Base-by-base conservation (phyloP, 768 basidiomycete species). In the Auriculariales sp. region DNA sequence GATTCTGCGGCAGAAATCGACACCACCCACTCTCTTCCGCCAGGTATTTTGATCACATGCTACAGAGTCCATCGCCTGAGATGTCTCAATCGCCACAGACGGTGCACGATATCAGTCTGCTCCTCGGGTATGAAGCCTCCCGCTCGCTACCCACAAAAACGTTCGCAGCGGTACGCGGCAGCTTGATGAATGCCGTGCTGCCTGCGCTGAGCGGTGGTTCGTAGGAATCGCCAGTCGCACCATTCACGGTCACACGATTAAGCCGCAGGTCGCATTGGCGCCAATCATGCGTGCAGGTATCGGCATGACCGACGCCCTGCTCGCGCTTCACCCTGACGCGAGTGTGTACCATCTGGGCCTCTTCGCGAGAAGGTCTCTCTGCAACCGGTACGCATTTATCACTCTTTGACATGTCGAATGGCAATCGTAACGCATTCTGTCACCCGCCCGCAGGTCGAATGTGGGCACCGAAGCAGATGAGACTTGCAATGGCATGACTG, bases 271-370 rank as follows among this genome's bases (percentile, higher is more conserved):
- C 48, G 94, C 89, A 3, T 65, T 98, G 49, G 82, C 88, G 2
- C 94, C 94, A 33, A 89, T 98, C 57, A 70, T 98, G 50, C 79
- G 94, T 32, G 94, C 94, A 28, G 94, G 94, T 4, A 67, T 93
- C 54, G 90, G 91, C 15, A 93, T 98, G 90, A 77, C 84, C 1
- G 89, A 94, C 57, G 88, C 86, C 19, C 64, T 95, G 60, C 67
- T 93, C 53, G 77, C 76, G 48, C 69, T 93, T 47, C 94, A 93
- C 64, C 92, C 91, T 72, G 84, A 70, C 32, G 86, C 91, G 1
- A 79, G 81, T 6, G 89, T 95, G 3, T 90, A 91, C 57, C 92
- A 95, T 60, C 74, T 97, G 36, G 93, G 93, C 19, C 64, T 97
- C 19, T 95, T 79, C 65, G 92, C 49, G 92, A 90, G 67, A 91